Evolutionary conservation across 768 basidiomycete species (phyloP).

Genomic region (Fomitopsis serialis): DNA sequence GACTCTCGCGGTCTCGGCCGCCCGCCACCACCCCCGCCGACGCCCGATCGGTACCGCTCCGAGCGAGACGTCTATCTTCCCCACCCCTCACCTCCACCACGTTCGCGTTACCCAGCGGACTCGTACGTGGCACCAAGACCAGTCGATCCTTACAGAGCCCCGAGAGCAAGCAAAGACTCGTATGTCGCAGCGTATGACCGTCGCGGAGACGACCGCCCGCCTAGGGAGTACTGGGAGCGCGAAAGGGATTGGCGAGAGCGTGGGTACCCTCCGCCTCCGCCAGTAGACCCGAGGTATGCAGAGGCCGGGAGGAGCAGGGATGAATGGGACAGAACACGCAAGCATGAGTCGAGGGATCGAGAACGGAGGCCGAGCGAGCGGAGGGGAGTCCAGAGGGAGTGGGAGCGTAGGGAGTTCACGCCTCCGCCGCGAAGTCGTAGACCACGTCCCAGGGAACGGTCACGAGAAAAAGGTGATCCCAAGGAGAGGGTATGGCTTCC

Average conservation of each 20-base stretch:
- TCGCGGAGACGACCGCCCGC: constrained; percentile 10
- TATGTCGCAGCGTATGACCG: constrained; percentile 17
- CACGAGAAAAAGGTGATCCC: constrained; percentile 7
- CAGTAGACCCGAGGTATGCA: no score
- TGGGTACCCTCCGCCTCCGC: no score
- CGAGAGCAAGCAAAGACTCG: constrained; percentile 9
- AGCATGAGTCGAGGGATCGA: background rate
- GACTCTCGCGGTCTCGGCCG: constrained; percentile 19
- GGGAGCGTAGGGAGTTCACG: background rate
- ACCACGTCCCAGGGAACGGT: constrained; percentile 8
- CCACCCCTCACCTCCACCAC: constrained; percentile 17
- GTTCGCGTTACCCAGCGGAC: constrained; percentile 14
- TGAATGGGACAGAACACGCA: background rate
- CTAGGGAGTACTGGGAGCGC: constrained; percentile 12
- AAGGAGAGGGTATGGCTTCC: constrained; percentile 16
- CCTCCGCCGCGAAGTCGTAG: background rate
- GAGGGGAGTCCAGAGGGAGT: background rate
- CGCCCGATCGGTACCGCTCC: constrained; percentile 9
- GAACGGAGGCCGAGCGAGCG: background rate
- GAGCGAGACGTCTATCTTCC: constrained; percentile 16
- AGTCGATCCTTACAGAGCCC: constrained; percentile 1
- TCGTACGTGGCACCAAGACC: constrained; percentile 15
- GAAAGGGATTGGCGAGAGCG: background rate
- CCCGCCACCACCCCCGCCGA: constrained; percentile 14
- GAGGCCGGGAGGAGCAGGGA: background rate